Percentiles rank a stretch among this genome's conserved stretches.
Conservation (phyloP, 208 protist genomes). For the Crithidia fasciculata region DNA sequence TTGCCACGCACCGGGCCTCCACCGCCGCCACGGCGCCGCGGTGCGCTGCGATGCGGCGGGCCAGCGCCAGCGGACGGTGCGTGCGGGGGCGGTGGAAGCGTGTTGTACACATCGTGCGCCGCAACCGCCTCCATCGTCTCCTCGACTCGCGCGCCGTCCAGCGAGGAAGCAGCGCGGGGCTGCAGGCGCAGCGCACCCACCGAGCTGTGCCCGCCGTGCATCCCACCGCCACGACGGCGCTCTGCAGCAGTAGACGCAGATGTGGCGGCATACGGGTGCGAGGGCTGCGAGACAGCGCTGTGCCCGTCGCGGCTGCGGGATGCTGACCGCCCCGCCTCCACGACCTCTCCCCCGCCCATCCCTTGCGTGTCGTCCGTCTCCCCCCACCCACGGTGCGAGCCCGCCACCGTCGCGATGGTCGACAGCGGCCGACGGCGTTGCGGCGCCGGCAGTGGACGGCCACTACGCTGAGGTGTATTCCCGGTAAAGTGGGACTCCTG, state of each 20-base stretch:
- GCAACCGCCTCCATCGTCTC: not conserved
- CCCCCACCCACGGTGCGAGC: not conserved
- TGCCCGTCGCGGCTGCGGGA: not conserved
- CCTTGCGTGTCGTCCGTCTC: not conserved
- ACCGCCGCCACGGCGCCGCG: not conserved
- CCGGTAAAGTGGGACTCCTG: not conserved
- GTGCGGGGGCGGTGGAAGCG: not conserved
- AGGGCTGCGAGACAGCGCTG: too few relatives aligned
- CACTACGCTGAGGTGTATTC: not conserved
- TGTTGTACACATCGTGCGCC: too few relatives aligned
- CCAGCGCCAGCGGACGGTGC: not conserved
- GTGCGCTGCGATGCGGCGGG: too few relatives aligned
- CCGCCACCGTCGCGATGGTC: conserved; percentile 2
- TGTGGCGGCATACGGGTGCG: too few relatives aligned
- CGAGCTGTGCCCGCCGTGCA: not conserved
- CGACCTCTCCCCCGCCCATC: conserved; percentile 3
- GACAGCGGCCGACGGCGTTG: conserved; percentile 1
- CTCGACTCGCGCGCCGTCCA: not conserved
- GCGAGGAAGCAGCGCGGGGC: not conserved
- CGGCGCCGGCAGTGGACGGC: not conserved
- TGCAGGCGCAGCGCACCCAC: not conserved
- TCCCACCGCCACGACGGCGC: not conserved
- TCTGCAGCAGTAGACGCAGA: not conserved
- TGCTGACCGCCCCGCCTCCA: not conserved
- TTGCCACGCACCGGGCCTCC: not conserved